Evolutionary conservation across 148 eudicot species (phyloP).

Genomic region (Drosera capensis): DNA sequence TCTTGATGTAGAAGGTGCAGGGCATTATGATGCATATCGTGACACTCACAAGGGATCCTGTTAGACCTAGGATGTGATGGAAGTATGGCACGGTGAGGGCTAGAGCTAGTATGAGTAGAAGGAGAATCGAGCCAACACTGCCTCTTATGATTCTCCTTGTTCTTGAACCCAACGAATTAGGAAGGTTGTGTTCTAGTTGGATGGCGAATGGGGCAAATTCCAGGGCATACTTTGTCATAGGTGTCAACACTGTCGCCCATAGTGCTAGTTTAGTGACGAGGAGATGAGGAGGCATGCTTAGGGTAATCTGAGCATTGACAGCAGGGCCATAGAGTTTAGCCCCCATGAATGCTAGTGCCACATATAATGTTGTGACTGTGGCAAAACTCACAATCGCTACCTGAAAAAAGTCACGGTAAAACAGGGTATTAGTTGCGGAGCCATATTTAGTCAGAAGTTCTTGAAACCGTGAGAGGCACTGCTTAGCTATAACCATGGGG

Average conservation of each 20-base stretch:
- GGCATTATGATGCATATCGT: constrained; percentile 49
- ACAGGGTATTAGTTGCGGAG: background rate
- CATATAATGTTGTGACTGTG: constrained; percentile 36
- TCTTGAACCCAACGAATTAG: constrained; percentile 24
- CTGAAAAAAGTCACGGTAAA: constrained; percentile 14
- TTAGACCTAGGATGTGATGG: constrained; percentile 51
- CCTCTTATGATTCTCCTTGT: constrained; percentile 36
- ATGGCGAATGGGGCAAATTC: constrained; percentile 58
- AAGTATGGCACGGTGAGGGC: constrained; percentile 72
- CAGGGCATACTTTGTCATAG: constrained; percentile 76
- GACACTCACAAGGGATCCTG: constrained; percentile 62
- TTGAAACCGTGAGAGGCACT: background rate
- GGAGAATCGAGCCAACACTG: constrained; percentile 38
- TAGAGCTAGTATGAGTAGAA: constrained; percentile 30
- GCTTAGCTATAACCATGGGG: background rate
- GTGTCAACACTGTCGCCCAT: constrained; percentile 70
- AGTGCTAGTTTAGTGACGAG: constrained; percentile 49
- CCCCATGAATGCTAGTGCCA: constrained; percentile 54
- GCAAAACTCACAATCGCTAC: constrained; percentile 61
- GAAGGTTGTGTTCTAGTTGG: constrained; percentile 41
- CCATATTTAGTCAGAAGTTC: background rate
- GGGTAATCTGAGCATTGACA: constrained; percentile 57
- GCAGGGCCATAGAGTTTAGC: constrained; percentile 52
- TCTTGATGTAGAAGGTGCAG: constrained; percentile 47
- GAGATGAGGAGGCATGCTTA: constrained; percentile 54